phyloP scores from a whole-genome alignment of 805 yeast species.

The Cyberlindnera nakhonratchasimensis region DNA sequence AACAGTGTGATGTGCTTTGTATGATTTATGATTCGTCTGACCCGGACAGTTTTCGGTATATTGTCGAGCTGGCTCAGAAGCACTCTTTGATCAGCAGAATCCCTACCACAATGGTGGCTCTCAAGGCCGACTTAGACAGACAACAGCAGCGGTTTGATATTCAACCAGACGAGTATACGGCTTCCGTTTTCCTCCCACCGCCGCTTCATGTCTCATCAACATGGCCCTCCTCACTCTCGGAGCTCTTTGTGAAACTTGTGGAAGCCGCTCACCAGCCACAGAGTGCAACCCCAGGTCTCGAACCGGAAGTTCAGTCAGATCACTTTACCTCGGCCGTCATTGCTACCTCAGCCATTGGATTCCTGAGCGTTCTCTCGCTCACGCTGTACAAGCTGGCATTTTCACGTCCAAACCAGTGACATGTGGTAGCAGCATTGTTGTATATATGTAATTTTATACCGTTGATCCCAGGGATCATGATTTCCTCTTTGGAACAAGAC shows the following conservation, averaged over 20 bases:
- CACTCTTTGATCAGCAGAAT: constrained; percentile 58
- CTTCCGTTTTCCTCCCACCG: constrained; percentile 61
- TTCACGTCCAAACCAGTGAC: not conserved
- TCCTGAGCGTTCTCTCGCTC: constrained; percentile 58
- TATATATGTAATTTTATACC: too few species aligned
- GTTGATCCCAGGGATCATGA: not conserved
- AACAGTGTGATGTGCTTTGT: constrained; percentile 89
- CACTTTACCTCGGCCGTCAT: constrained; percentile 49
- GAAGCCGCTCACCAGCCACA: constrained; percentile 84
- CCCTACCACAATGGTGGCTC: constrained; percentile 85
- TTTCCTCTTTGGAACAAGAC: constrained; percentile 4
- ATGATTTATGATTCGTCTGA: constrained; percentile 91
- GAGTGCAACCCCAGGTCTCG: constrained; percentile 71
- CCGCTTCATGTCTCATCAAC: constrained; percentile 89
- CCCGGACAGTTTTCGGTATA: constrained; percentile 87
- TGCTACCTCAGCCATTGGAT: constrained; percentile 67
- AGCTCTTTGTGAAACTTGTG: constrained; percentile 79
- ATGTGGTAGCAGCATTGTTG: not conserved
- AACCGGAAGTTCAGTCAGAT: constrained; percentile 56
- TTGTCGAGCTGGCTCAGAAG: constrained; percentile 63
- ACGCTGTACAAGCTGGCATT: constrained; percentile 53
- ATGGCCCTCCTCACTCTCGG: constrained; percentile 86
- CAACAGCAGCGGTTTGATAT: constrained; percentile 85
- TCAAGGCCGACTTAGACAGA: constrained; percentile 92
- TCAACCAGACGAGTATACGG: constrained; percentile 86